These are phyloP conservation scores for Allantophomopsis lycopodina DNA, from an alignment of 2,329 filamentous ascomycete species.

Conservation along the genomic window DNA sequence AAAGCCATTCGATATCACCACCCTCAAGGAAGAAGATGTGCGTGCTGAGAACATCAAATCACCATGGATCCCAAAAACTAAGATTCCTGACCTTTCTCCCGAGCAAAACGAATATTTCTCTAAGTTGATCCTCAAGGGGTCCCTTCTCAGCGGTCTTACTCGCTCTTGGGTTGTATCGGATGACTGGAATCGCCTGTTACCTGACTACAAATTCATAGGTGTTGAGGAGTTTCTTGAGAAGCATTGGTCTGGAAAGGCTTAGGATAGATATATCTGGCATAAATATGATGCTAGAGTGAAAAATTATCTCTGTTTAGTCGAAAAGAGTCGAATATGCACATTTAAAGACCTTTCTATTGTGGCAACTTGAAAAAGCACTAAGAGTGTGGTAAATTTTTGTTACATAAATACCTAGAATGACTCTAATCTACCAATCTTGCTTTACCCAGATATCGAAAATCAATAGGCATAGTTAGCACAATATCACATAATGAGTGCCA, in stretches of 20 bases:
- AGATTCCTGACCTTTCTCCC: conserved; percentile 16
- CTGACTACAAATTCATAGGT: conserved; percentile 26
- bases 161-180: conserved; percentile 25
- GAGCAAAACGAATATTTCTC: conserved; percentile 13
- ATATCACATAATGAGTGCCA: too few relatives aligned
- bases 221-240: conserved; percentile 26
- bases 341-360: too few relatives aligned
- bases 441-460: too few relatives aligned
- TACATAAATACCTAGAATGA: too few relatives aligned
- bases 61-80: conserved; percentile 19
- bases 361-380: too few relatives aligned
- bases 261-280: neutral
- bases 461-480: too few relatives aligned
- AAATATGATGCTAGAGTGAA: too few relatives aligned
- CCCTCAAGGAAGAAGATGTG: conserved; percentile 6
- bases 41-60: conserved; percentile 4
- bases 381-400: too few relatives aligned
- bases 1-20: conserved; percentile 5
- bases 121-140: conserved; percentile 17
- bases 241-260: conserved; percentile 24
- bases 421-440: too few relatives aligned
- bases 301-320: too few relatives aligned
- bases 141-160: conserved; percentile 20
- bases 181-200: conserved; percentile 29
- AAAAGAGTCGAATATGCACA: too few relatives aligned